These are phyloP conservation scores for Triticum turgidum DNA, from an alignment of 176 grass and related monocot species.

Conservation along the genomic window DNA sequence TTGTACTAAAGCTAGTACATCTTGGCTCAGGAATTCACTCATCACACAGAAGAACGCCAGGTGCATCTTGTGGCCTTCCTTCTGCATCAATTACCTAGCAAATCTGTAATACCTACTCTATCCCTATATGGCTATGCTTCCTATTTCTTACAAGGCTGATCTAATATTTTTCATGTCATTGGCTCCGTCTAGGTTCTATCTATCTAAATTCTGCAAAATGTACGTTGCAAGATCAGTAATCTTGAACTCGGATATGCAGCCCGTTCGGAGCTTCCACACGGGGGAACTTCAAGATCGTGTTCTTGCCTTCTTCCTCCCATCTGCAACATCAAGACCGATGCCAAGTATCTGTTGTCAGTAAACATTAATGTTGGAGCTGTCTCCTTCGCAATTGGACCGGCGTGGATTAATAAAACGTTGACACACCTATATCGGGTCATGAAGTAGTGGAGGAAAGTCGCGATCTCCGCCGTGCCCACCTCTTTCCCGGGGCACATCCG, in stretches of 20 bases:
- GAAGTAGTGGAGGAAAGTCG: constrained; percentile 91
- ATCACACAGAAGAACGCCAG: constrained; percentile 32
- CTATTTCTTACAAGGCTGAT: constrained; percentile 44
- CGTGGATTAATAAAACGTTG: background rate
- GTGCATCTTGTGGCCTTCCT: background rate
- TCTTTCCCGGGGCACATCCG: constrained; percentile 92
- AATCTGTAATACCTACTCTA: constrained; percentile 27
- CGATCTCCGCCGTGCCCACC: constrained; percentile 74
- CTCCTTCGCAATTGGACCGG: background rate
- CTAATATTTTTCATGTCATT: constrained; percentile 34
- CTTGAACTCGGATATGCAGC: constrained; percentile 70
- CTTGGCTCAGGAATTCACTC: background rate
- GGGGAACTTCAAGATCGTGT: constrained; percentile 82
- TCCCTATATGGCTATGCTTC: constrained; percentile 20
- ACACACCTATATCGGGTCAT: constrained; percentile 82
- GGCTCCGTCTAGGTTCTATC: background rate
- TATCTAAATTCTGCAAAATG: constrained; percentile 46
- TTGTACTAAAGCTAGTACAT: too few species aligned
- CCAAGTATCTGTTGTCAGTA: background rate
- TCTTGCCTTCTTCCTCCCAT: constrained; percentile 84
- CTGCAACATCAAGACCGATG: constrained; percentile 35
- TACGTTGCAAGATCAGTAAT: constrained; percentile 35
- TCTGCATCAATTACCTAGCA: constrained; percentile 36
- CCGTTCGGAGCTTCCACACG: constrained; percentile 92
- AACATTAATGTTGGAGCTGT: background rate